Conservation (phyloP, 441 rosid species). For the Omphalea diandra region DNA sequence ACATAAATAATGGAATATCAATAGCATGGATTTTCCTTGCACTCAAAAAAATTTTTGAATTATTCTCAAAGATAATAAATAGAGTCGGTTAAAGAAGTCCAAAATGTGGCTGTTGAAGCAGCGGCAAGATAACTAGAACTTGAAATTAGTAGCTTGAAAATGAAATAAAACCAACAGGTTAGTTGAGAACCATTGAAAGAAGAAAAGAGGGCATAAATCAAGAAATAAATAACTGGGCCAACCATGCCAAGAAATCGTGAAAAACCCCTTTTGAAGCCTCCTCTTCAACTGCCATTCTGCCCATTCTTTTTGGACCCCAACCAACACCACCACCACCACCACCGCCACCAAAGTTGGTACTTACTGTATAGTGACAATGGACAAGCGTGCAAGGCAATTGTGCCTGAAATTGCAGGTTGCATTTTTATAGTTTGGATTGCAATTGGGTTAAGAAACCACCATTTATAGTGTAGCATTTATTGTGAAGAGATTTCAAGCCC, state of each 20-base stretch:
- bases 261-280: background rate
- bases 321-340: background rate
- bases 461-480: background rate
- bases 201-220: background rate
- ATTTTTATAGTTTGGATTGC: background rate
- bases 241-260: background rate
- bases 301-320: background rate
- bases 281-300: background rate
- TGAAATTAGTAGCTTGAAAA: slow-evolving; percentile 13
- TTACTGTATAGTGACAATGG: background rate
- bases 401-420: slow-evolving; percentile 8
- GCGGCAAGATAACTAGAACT: background rate
- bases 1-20: no score
- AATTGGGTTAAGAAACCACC: background rate
- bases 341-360: background rate
- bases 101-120: background rate
- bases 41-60: no score
- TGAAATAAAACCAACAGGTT: slow-evolving; percentile 21
- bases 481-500: background rate
- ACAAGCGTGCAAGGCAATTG: slow-evolving; percentile 9
- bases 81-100: slow-evolving; percentile 1
- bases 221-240: slow-evolving; percentile 15
- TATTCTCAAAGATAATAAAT: background rate
- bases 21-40: no score
- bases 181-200: background rate